Percentiles rank a stretch among this genome's conserved stretches.
Evolutionary conservation across 805 yeast species (phyloP).

Genomic region (Saturnispora saitoi): DNA sequence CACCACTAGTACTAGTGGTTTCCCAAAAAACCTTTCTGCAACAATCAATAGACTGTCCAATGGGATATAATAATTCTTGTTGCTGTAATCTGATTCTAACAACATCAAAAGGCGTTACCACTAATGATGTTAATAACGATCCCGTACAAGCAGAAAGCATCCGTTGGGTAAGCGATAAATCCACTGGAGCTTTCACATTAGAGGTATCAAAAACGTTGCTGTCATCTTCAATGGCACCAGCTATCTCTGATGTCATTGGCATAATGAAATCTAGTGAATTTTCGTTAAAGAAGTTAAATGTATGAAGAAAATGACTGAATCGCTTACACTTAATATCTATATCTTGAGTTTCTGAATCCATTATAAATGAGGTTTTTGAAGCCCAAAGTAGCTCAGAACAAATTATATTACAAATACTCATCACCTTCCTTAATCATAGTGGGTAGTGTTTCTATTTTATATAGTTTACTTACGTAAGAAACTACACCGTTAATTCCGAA

Average conservation of each 20-base stretch:
- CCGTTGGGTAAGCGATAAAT: slow-evolving; percentile 46
- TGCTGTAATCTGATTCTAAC: slow-evolving; percentile 71
- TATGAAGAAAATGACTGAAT: slow-evolving; percentile 7
- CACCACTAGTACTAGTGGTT: slow-evolving; percentile 7
- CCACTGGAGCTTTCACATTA: slow-evolving; percentile 12
- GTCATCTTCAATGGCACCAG: slow-evolving; percentile 33
- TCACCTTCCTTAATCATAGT: not conserved
- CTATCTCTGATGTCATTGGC: slow-evolving; percentile 34
- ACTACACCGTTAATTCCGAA: slow-evolving; percentile 7
- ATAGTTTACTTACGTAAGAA: not conserved
- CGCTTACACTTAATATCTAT: slow-evolving; percentile 2
- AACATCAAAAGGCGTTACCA: slow-evolving; percentile 77
- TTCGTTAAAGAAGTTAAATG: slow-evolving; percentile 5
- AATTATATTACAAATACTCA: too few species aligned
- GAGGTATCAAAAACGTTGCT: slow-evolving; percentile 13
- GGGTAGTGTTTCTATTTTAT: not conserved
- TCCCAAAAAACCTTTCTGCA: slow-evolving; percentile 33
- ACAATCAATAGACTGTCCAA: slow-evolving; percentile 23
- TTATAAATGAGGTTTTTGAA: not conserved
- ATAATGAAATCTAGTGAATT: slow-evolving; percentile 15
- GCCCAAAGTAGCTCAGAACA: too few species aligned
- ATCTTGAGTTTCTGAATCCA: not conserved
- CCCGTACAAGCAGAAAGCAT: slow-evolving; percentile 78
- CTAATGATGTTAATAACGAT: slow-evolving; percentile 60
- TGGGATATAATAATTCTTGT: slow-evolving; percentile 51